Conservation (phyloP, 306 rosid species). For the Castanea mollissima region DNA sequence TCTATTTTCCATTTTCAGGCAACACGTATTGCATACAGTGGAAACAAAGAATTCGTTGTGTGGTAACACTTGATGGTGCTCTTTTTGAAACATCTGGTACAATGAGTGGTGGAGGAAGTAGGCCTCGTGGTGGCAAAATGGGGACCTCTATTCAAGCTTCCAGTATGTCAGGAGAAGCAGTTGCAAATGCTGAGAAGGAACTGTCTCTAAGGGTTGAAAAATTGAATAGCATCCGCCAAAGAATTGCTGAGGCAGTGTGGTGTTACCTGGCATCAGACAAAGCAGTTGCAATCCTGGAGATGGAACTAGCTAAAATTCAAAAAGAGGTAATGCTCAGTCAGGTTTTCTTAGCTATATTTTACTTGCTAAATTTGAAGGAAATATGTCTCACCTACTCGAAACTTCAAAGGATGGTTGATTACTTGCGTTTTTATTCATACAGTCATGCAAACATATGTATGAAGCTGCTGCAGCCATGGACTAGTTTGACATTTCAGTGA, state of each 20-base stretch:
- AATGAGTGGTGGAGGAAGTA: constrained; percentile 91
- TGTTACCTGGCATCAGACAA: constrained; percentile 70
- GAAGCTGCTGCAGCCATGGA: too few species aligned
- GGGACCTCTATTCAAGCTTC: constrained; percentile 79
- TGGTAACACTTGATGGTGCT: constrained; percentile 94
- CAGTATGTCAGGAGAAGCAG: constrained; percentile 73
- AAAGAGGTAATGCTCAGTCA: constrained; percentile 61
- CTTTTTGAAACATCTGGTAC: constrained; percentile 87
- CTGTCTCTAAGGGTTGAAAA: constrained; percentile 44
- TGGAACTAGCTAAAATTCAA: constrained; percentile 78
- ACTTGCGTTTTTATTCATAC: too few species aligned
- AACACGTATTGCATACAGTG: constrained; percentile 72
- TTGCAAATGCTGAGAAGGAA: constrained; percentile 73
- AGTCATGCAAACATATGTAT: too few species aligned
- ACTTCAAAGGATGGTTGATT: too few species aligned
- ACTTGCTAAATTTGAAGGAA: constrained; percentile 1
- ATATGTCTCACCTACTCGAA: background rate
- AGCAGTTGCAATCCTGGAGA: constrained; percentile 58
- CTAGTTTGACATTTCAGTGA: too few species aligned
- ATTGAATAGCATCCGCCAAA: constrained; percentile 54
- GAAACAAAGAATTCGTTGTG: constrained; percentile 62
- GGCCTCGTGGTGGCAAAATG: constrained; percentile 95
- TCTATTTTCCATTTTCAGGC: constrained; percentile 53
- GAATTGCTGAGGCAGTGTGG: constrained; percentile 50
- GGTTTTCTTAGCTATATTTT: constrained; percentile 3